Evolutionary conservation across 176 grass and related monocot species (phyloP), one percentile per base, ranked within the genome.

Genomic region (Avena atlantica): DNA sequence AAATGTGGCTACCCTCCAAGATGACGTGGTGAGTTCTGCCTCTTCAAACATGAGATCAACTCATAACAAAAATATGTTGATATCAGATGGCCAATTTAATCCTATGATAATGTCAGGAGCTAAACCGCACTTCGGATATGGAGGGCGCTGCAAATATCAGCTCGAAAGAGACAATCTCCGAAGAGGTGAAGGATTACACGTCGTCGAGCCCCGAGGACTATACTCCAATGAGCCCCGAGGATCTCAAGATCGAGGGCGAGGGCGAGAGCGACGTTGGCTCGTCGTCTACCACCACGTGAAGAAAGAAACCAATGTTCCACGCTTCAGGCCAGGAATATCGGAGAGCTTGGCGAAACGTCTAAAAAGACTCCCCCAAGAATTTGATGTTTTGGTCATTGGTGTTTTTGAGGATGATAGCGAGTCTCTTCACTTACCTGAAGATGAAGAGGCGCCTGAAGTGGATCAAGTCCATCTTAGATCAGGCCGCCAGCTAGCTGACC

Each of bases 401-500:
- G 20, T 78, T 0, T 78, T 85, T 0, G 19, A 85, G 4, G 83
- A 66, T 24, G 60, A 85, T 24, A 61, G 23, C 0, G 27, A 55
- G 5, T 13, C 48, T 17, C 8, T 85, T 6, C 16, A 55, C 6
- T 85, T 85, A 19, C 72, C 47, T 0, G 0, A 66, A 12, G 40
- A 42, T 42, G 59, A 85, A 16, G 72, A 85, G 11, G 1, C 24
- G 0, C 0, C 0, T 5, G 11, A 76, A 65, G 70, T 76, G 31
- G 71, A 51, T 21, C 42, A 76, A 36, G 9, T 76, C 9, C 23
- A 84, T 7, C 19, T 85, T 85, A 85, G 71, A 21, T 85, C 25
- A 64, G 58, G 45, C 4, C 1, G 6, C 6, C 25, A 76, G 7
- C 17, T 85, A 9, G 44, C 12, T 17, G 20, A 51, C 0, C 15